These are phyloP conservation scores for Diaporthe amygdali DNA, from an alignment of 2,329 filamentous ascomycete species.

Conservation along the genomic window DNA sequence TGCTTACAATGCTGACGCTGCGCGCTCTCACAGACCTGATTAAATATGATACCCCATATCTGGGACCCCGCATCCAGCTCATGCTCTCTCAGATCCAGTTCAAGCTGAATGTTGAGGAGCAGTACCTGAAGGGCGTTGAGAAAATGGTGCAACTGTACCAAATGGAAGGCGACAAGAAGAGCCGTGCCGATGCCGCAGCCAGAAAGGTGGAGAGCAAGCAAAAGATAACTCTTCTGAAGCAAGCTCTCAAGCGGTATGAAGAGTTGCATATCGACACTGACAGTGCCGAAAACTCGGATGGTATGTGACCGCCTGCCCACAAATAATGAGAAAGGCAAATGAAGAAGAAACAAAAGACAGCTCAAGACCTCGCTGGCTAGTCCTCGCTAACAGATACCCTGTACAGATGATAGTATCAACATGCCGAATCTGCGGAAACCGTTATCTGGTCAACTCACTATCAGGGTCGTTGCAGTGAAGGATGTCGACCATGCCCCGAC, in stretches of 20 bases:
- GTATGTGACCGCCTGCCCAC: conserved; percentile 56
- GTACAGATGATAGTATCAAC: conserved; percentile 90
- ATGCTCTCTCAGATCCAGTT: conserved; percentile 99
- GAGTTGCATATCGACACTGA: conserved; percentile 94
- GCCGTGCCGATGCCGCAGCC: conserved; percentile 88
- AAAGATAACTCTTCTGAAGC: conserved; percentile 94
- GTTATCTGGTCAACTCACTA: conserved; percentile 86
- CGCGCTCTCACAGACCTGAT: conserved; percentile 75
- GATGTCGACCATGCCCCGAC: conserved; percentile 93
- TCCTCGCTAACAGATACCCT: conserved; percentile 34
- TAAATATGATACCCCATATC: conserved; percentile 95
- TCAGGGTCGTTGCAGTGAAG: conserved; percentile 86
- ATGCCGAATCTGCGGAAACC: conserved; percentile 94
- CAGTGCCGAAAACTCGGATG: conserved; percentile 76
- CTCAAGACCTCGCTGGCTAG: neutral
- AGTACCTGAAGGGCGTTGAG: conserved; percentile 98
- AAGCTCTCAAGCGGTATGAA: conserved; percentile 95
- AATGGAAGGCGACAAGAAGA: conserved; percentile 97
- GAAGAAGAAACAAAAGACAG: too few relatives aligned
- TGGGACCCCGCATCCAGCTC: conserved; percentile 96
- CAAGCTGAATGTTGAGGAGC: conserved; percentile 97
- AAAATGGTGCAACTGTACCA: conserved; percentile 99
- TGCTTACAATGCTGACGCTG: conserved; percentile 18
- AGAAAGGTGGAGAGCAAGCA: conserved; percentile 94
- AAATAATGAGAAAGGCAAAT: too few relatives aligned